Base-by-base conservation (phyloP, 768 basidiomycete genomes). In the Tylopilus subfusipes region DNA sequence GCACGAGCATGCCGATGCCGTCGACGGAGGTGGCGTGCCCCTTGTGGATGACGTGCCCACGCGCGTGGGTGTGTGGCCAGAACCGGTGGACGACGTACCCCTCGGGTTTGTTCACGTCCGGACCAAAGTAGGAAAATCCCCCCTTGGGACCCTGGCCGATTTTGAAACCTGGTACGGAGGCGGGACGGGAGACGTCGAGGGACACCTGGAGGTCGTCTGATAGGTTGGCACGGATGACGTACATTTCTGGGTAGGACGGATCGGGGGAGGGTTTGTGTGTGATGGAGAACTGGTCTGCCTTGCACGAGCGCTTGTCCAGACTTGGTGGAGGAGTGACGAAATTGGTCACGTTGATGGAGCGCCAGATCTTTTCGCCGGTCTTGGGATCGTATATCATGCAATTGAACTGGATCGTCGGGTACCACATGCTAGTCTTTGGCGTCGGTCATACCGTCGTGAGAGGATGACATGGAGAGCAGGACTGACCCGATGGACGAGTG, bases 321-420 rank as follows among this genome's bases (percentile, higher is more conserved):
- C 82, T 79, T 25, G 86, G 80, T n/a, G 85, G 84, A 1, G 90
- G 83, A 16, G 84, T 82, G 50, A 80, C 78, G 65, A 93, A 94
- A 70, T 91, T 89, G 65, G 78, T 76, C 36, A 90, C 89, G 54
- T 93, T 93, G 69, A 93, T 67, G 25, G 91, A 93, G 70, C 89
- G 90, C 95, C 95, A 99, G 54, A 75, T 76, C 43, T 73, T 79
- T 63, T 88, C 79, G 52, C 84, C 82, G 19, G 86, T 91, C 57
- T 80, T 78, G 6, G 93, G 86, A 65, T 97, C 82, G 75, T 82
- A 86, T 48, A 89, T 73, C 73, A 94, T 96, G 84, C 86, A 94
- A 5, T 85, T 90, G 71, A 98, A 92, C 72, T 99, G 96, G 63
- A 96, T 86, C 29, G 88, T 91, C 4, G 97, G 94, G 67, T 90